Evolutionary conservation across 495 filamentous ascomycete species (phyloP), one percentile per base, ranked within the genome.

Genomic region (Neurospora sp.): DNA sequence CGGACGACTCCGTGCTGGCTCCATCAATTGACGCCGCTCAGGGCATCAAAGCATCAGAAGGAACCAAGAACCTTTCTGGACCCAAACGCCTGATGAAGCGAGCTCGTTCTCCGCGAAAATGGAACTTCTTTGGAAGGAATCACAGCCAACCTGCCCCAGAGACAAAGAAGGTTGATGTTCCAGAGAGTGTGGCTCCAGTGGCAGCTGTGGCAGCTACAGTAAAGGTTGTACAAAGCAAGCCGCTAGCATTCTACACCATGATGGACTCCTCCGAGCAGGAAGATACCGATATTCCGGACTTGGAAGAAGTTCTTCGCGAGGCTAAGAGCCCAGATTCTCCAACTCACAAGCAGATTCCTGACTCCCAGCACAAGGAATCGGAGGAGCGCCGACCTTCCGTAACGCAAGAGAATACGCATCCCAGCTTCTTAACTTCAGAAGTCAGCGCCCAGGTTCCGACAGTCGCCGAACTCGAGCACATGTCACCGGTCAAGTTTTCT

Each of bases 101-200:
- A 82, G 77, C 88, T 79, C 82, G 89, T 82, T 84, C 87, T 76
- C 85, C 88, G 40, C 83, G 87, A 72, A 92, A 90, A 76, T 97
- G 93, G 93, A 94, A 93, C 77, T 88, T 97, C 74, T 97, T 96
- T 76, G 90, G 93, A 72, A 87, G 90, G 74, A 89, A 89, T 2
- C 88, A 91, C 31, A 86, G 83, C 31, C 86, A 90, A 18, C 84
- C 88, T 73, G 78, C 78, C 12, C 77, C 76, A 12, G 80, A 79
- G 41, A 77, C 76, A 4, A 79, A 83, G 73, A 81, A 83, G 73
- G 72, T 75, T 23, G 78, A 85, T 14, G 78, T 84, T 4, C 72
- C 82, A 38, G 80, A 81, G 44, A 81, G 82, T 40, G 81, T 86
- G 0, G 27, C 54, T 66, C 54, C 54, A 16, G 27, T 66, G 6